Conservation (phyloP, 768 basidiomycete genomes). For the Chalciporus piperatus region DNA sequence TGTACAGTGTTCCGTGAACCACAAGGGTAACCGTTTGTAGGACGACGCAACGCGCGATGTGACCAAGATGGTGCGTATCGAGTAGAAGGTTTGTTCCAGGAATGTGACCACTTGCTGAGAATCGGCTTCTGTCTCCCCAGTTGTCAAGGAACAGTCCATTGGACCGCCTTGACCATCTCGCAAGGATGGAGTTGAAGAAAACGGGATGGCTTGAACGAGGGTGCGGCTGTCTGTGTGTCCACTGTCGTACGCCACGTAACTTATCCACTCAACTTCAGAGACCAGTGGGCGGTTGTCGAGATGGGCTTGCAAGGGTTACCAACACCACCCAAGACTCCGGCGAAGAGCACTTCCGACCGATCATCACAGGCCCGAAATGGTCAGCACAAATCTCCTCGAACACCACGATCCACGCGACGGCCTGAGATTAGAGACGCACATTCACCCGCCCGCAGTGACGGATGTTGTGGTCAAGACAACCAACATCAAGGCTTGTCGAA, state of each 20-base stretch:
- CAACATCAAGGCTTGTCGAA: not conserved
- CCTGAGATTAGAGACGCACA: not conserved
- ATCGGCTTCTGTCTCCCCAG: conserved; percentile 6
- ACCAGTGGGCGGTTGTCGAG: conserved; percentile 28
- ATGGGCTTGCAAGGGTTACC: conserved; percentile 17
- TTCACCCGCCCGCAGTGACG: not conserved
- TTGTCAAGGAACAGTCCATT: conserved; percentile 24
- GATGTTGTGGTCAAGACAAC: not conserved
- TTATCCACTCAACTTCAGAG: conserved; percentile 7
- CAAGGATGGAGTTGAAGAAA: conserved; percentile 28
- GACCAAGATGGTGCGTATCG: conserved; percentile 26
- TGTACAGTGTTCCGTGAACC: not conserved
- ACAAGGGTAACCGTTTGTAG: conserved; percentile 9
- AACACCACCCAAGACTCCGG: conserved; percentile 11
- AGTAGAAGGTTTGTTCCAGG: not conserved
- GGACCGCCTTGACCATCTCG: conserved; percentile 29
- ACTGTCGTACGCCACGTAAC: not conserved
- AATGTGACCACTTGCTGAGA: conserved; percentile 6
- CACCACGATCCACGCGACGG: not conserved
- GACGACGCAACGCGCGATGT: conserved; percentile 16
- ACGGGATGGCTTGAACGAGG: conserved; percentile 31
- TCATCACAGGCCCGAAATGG: not conserved
- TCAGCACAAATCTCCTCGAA: not conserved
- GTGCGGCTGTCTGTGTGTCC: conserved; percentile 5
- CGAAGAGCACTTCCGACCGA: not conserved